These are phyloP conservation scores for Omphalotus olearius DNA, from an alignment of 1,284 basidiomycete species.

Conservation along the genomic window DNA sequence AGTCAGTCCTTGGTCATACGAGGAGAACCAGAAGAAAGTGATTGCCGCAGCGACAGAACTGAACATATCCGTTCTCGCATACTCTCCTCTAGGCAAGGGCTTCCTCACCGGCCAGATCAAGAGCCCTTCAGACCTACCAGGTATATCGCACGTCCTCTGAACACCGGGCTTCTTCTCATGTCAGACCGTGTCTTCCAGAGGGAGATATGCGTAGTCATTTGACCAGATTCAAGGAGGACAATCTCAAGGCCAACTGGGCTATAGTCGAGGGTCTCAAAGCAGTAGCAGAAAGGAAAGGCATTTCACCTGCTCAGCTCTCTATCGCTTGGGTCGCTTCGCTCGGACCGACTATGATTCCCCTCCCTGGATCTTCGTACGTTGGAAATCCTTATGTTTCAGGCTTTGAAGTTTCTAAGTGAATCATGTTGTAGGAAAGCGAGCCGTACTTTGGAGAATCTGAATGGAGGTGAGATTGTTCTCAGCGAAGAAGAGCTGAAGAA, in stretches of 20 bases:
- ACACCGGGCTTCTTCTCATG: neutral
- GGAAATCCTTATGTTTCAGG: neutral
- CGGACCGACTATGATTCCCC: constrained; percentile 45
- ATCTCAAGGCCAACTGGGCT: constrained; percentile 51
- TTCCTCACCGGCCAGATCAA: constrained; percentile 52
- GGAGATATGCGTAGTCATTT: constrained; percentile 22
- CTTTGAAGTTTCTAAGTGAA: no score
- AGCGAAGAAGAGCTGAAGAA: constrained; percentile 34
- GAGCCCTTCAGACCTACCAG: constrained; percentile 38
- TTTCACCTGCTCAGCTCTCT: constrained; percentile 53
- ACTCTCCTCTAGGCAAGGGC: constrained; percentile 52
- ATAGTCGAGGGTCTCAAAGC: constrained; percentile 44
- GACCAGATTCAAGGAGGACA: constrained; percentile 26
- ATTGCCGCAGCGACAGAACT: constrained; percentile 1
- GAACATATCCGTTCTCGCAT: neutral
- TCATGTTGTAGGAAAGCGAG: constrained; percentile 24
- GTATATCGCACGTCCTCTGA: constrained; percentile 21
- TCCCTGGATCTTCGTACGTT: constrained; percentile 50
- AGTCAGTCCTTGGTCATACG: constrained; percentile 10
- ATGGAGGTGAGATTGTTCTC: constrained; percentile 38
- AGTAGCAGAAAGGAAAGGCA: constrained; percentile 44
- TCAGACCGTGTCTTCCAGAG: constrained; percentile 14
- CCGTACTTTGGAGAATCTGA: constrained; percentile 43
- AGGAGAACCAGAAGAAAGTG: constrained; percentile 8
- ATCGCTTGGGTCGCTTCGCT: constrained; percentile 57